Percentiles rank a stretch among this genome's conserved stretches.
Conservation (phyloP, 257 asterid species). For the Striga asiatica region DNA sequence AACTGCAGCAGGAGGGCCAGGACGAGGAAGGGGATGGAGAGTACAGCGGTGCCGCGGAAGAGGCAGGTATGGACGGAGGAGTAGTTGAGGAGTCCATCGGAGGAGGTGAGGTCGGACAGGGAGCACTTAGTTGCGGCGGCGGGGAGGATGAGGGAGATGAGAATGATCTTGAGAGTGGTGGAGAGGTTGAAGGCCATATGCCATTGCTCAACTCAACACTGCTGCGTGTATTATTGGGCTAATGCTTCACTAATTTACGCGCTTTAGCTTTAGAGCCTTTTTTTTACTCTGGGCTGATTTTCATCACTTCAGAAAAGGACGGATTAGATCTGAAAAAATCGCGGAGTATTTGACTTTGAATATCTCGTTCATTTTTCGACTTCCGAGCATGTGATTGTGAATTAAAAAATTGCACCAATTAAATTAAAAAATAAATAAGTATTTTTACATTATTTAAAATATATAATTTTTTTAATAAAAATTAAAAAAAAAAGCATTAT, state of each 20-base stretch:
- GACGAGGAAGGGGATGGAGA: conserved; percentile 59
- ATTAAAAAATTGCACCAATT: too few species aligned
- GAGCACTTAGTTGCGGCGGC: conserved; percentile 30
- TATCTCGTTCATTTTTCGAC: too few species aligned
- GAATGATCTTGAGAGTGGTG: conserved; percentile 22
- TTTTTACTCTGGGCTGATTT: too few species aligned
- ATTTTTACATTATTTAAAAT: too few species aligned
- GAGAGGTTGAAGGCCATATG: conserved; percentile 61
- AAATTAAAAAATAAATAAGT: too few species aligned
- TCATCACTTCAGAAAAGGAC: too few species aligned
- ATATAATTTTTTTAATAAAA: too few species aligned
- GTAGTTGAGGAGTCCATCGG: conserved; percentile 61
- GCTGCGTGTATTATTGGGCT: background rate
- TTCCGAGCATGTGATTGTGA: too few species aligned
- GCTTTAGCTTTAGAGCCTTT: background rate
- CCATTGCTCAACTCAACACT: too few species aligned
- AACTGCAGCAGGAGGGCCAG: conserved; percentile 54
- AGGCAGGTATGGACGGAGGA: conserved; percentile 51
- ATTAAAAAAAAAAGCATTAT: too few species aligned
- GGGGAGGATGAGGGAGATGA: conserved; percentile 34
- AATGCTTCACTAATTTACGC: background rate
- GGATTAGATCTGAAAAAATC: too few species aligned
- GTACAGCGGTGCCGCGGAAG: conserved; percentile 28
- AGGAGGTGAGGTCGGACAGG: conserved; percentile 21
- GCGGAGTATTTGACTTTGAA: too few species aligned